Evolutionary conservation across 345 rosid genomes (phyloP).

Genomic region (Cardamine chenopodiifolia): DNA sequence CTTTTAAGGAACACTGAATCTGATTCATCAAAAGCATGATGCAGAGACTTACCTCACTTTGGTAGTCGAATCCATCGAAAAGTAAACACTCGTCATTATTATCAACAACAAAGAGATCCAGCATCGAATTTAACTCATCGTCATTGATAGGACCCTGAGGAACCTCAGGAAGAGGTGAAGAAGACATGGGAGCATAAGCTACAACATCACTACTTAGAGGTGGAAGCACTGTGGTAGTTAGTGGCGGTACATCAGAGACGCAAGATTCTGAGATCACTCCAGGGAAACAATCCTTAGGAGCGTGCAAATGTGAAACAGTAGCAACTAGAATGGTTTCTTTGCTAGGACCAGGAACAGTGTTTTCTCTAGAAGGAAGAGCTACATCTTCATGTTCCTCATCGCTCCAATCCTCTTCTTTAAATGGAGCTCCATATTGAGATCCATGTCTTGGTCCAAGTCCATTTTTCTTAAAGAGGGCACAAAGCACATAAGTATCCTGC

Average conservation of each 20-base stretch:
- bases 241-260: conserved; percentile 36
- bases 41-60: conserved; percentile 37
- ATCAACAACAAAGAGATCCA: conserved; percentile 44
- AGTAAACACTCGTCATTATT: not conserved
- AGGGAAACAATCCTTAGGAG: conserved; percentile 12
- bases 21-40: not conserved
- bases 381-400: conserved; percentile 46
- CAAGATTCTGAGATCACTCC: conserved; percentile 39
- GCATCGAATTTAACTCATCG: conserved; percentile 35
- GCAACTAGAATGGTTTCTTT: conserved; percentile 27
- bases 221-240: conserved; percentile 27
- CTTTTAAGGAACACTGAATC: not conserved
- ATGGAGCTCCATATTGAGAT: conserved; percentile 81
- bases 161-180: conserved; percentile 21
- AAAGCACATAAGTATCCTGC: conserved; percentile 64
- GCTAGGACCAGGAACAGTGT: not conserved
- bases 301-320: not conserved
- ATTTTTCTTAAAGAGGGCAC: conserved; percentile 60
- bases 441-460: conserved; percentile 78
- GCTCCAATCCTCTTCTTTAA: conserved; percentile 75
- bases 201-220: conserved; percentile 13
- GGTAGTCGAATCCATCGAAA: conserved; percentile 12
- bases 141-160: conserved; percentile 20
- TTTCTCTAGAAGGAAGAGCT: conserved; percentile 22
- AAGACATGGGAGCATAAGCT: conserved; percentile 13